Evolutionary conservation across 140 eudicot species (phyloP).

Genomic region (Stevia rebaudiana): DNA sequence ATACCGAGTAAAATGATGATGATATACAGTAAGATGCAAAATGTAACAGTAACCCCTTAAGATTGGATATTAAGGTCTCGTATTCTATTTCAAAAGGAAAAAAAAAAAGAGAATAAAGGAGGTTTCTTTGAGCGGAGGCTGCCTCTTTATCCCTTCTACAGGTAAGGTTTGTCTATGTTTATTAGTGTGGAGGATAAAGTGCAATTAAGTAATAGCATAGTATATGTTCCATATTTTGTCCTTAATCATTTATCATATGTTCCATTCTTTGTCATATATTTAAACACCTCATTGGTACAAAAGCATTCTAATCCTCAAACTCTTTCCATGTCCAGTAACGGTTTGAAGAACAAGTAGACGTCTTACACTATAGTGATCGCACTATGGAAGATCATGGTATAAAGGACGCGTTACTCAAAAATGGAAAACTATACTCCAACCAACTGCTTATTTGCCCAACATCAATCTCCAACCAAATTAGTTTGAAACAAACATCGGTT

Average conservation of each 20-base stretch:
- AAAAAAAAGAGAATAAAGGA: no score
- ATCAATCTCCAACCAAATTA: conserved; percentile 27
- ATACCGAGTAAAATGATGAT: no score
- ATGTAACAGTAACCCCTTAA: no score
- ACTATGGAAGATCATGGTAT: conserved; percentile 15
- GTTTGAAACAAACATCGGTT: conserved; percentile 28
- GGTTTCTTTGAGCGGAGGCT: no score
- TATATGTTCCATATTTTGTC: conserved; percentile 26
- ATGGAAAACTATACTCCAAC: conserved; percentile 1
- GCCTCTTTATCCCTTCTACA: no score
- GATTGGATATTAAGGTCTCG: no score
- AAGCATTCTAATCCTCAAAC: not conserved
- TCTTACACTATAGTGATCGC: conserved; percentile 1
- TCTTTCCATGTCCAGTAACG: not conserved
- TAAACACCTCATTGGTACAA: conserved; percentile 10
- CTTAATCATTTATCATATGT: conserved; percentile 14
- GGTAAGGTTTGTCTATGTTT: no score
- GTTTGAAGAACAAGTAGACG: not conserved
- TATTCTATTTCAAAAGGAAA: no score
- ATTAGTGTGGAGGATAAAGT: not conserved
- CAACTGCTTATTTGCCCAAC: conserved; percentile 13
- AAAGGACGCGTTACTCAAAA: conserved; percentile 13
- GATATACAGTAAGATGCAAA: no score
- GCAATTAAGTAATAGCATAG: not conserved
- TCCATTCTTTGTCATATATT: conserved; percentile 23